Percentiles rank a stretch among this genome's conserved stretches.
Evolutionary conservation across 352 stramenopile genomes (phyloP).

Genomic region (Phytophthora cryptogea): DNA sequence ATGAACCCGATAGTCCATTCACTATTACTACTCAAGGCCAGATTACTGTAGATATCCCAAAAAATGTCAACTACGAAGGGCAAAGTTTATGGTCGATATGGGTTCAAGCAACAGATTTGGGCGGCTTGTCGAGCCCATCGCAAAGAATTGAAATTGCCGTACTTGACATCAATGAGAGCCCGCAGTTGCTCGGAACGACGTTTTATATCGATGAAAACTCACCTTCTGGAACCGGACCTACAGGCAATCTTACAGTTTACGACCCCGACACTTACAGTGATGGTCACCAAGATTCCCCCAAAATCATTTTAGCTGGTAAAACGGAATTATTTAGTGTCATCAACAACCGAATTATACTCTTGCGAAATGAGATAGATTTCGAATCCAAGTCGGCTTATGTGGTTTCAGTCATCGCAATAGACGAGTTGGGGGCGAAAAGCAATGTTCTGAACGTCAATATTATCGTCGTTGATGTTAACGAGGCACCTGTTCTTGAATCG

Average conservation of each 20-base stretch:
- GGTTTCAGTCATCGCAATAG: conserved; percentile 21
- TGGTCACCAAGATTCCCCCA: conserved; percentile 11
- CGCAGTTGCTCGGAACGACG: conserved; percentile 11
- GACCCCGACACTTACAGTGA: conserved; percentile 23
- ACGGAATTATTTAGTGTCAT: conserved; percentile 23
- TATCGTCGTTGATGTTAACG: conserved; percentile 28
- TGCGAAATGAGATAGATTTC: conserved; percentile 21
- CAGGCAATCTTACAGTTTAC: conserved; percentile 22
- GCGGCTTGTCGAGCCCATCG: conserved; percentile 13
- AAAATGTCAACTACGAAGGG: conserved; percentile 22
- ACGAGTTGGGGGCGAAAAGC: conserved; percentile 21
- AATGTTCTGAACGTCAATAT: conserved; percentile 17
- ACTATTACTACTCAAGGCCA: conserved; percentile 16
- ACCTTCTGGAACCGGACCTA: background rate
- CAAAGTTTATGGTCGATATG: conserved; percentile 17
- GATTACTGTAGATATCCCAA: conserved; percentile 19
- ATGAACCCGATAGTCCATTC: conserved; percentile 19
- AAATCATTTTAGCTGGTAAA: conserved; percentile 5
- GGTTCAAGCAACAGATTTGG: conserved; percentile 24
- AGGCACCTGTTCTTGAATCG: conserved; percentile 16
- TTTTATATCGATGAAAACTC: conserved; percentile 36
- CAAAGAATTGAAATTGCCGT: conserved; percentile 27
- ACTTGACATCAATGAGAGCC: conserved; percentile 27
- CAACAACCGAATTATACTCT: conserved; percentile 21
- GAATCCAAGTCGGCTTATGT: conserved; percentile 24